phyloP scores from a whole-genome alignment of 192 early-diverging fungal species.

The Gorgonomyces haynaldii region DNA sequence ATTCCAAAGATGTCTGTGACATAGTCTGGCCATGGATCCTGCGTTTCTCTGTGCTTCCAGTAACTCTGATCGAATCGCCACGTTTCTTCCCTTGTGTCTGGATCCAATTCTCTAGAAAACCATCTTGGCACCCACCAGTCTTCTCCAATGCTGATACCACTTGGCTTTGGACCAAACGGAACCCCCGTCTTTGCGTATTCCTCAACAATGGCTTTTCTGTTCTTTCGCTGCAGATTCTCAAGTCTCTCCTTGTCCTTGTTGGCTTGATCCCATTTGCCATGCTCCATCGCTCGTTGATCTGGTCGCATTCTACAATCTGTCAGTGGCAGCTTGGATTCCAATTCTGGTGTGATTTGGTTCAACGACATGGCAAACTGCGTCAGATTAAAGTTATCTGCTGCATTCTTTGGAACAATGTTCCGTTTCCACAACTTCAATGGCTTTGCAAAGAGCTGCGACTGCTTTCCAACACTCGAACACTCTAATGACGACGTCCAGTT shows the following conservation, averaged over 20 bases:
- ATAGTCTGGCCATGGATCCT: slow-evolving; percentile 7
- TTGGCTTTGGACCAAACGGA: slow-evolving; percentile 16
- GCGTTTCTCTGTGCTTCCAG: slow-evolving; percentile 32
- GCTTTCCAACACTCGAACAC: slow-evolving; percentile 1
- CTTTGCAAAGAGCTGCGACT: slow-evolving; percentile 12
- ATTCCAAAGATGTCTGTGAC: slow-evolving; percentile 8
- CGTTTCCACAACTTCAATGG: slow-evolving; percentile 12
- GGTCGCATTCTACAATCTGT: slow-evolving; percentile 76
- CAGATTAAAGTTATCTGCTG: slow-evolving; percentile 47
- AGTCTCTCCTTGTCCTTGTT: slow-evolving; percentile 58
- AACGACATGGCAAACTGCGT: slow-evolving; percentile 67
- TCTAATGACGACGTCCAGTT: too few relatives aligned
- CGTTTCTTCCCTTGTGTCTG: slow-evolving; percentile 53
- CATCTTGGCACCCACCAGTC: slow-evolving; percentile 60
- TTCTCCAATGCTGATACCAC: slow-evolving; percentile 23
- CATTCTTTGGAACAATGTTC: slow-evolving; percentile 8
- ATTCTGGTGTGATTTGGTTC: slow-evolving; percentile 52
- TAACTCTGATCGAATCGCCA: slow-evolving; percentile 60
- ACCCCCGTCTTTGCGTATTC: slow-evolving; percentile 28
- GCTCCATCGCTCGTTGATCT: slow-evolving; percentile 80
- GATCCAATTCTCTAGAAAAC: slow-evolving; percentile 60
- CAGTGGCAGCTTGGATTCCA: slow-evolving; percentile 53
- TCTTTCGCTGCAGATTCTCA: slow-evolving; percentile 64
- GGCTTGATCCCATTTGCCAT: slow-evolving; percentile 66
- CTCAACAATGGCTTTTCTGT: slow-evolving; percentile 44